A percentile compares a stretch with the other conserved stretches of the same genome.
Conservation (phyloP, 2,329 filamentous ascomycete genomes). For the Penicillium crustosum region DNA sequence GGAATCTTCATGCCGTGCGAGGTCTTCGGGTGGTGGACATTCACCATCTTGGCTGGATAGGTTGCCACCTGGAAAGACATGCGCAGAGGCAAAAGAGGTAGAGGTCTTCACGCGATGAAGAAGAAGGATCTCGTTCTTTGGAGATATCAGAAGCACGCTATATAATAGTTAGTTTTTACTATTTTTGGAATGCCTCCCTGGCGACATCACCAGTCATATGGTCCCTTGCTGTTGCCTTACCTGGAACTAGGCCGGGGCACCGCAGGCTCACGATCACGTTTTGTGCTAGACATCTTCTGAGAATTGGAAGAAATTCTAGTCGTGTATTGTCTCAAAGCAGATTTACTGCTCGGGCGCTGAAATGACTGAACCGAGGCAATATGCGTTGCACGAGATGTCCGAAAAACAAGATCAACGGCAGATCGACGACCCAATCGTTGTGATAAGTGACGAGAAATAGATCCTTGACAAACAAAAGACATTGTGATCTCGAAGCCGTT, state of each 20-base stretch:
- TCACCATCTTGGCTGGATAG: conserved; percentile 73
- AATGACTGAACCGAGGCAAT: neutral
- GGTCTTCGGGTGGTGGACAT: conserved; percentile 51
- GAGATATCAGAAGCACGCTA: conserved; percentile 82
- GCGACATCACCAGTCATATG: neutral
- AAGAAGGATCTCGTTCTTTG: conserved; percentile 81
- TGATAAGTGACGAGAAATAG: conserved; percentile 4
- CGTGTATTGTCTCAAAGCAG: conserved; percentile 15
- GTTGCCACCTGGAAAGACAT: conserved; percentile 92
- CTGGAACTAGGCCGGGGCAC: conserved; percentile 65
- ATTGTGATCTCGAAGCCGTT: conserved; percentile 4
- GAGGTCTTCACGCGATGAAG: conserved; percentile 83
- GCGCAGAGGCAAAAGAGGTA: conserved; percentile 81
- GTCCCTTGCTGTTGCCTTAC: conserved; percentile 37
- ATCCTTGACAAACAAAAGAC: conserved; percentile 8
- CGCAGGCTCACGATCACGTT: conserved; percentile 36
- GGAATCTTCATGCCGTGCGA: conserved; percentile 67
- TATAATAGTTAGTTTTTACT: conserved; percentile 12
- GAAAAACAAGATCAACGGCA: neutral
- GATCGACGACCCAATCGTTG: neutral
- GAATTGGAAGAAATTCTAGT: conserved; percentile 4
- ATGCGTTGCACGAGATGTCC: neutral
- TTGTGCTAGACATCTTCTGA: conserved; percentile 25
- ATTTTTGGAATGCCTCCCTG: neutral
- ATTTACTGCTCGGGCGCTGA: neutral